Conservation (phyloP, 1,139 yeast species). For the Saccharomycopsis phalli region DNA sequence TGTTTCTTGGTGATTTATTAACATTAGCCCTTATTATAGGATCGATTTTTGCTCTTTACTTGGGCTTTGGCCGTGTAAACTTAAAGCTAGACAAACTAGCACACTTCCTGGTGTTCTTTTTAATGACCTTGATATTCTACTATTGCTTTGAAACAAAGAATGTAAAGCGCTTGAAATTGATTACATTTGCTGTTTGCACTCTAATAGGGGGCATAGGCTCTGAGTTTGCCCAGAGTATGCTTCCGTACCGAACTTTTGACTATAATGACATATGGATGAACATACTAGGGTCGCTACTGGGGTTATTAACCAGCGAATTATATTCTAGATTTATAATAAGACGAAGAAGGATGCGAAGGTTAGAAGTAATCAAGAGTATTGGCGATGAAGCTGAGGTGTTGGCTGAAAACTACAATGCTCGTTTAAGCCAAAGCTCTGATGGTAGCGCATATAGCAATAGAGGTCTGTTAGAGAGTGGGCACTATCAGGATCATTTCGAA, state of each 20-base stretch:
- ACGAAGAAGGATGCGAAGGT: constrained; percentile 11
- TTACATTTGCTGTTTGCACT: constrained; percentile 16
- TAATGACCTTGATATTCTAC: constrained; percentile 18
- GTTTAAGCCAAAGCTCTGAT: constrained; percentile 15
- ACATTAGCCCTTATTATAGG: constrained; percentile 10
- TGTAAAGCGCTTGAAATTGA: constrained; percentile 8
- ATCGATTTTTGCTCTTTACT: constrained; percentile 13
- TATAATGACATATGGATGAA: constrained; percentile 18
- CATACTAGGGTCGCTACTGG: constrained; percentile 15
- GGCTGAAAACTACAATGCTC: constrained; percentile 13
- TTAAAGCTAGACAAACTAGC: constrained; percentile 17
- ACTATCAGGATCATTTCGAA: constrained; percentile 11
- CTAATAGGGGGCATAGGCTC: constrained; percentile 19
- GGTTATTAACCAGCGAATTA: constrained; percentile 12
- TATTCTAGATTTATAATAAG: constrained; percentile 11
- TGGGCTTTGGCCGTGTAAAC: constrained; percentile 17
- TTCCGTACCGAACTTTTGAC: constrained; percentile 19
- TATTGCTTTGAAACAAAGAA: constrained; percentile 19
- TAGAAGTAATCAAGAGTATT: constrained; percentile 18
- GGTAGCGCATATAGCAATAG: too few species aligned
- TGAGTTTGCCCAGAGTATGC: constrained; percentile 17
- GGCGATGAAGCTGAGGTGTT: constrained; percentile 19
- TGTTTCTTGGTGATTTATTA: neutral
- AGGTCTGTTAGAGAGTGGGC: constrained; percentile 2
- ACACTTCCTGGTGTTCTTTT: constrained; percentile 16